Conservation (phyloP, 495 filamentous ascomycete genomes). For the Hamigera avellanea region DNA sequence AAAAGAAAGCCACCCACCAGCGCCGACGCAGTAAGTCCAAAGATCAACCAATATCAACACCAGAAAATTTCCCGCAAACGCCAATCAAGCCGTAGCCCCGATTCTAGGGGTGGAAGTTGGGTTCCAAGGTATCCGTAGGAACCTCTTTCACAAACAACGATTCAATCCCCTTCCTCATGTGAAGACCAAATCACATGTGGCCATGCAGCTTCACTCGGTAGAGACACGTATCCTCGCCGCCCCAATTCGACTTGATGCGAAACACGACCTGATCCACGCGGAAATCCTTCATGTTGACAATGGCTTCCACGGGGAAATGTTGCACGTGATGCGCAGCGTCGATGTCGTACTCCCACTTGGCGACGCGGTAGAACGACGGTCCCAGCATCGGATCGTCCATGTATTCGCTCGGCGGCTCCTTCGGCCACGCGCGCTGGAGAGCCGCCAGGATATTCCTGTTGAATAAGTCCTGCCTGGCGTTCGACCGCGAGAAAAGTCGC, state of each 20-base stretch:
- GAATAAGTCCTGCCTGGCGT: background rate
- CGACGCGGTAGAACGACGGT: slow-evolving; percentile 31
- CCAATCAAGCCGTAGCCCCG: no score
- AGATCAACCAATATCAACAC: no score
- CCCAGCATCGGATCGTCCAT: slow-evolving; percentile 19
- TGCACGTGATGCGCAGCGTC: slow-evolving; percentile 21
- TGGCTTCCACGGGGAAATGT: slow-evolving; percentile 19
- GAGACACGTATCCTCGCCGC: slow-evolving; percentile 31
- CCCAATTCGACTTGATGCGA: slow-evolving; percentile 38
- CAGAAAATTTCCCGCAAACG: no score
- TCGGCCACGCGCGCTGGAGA: slow-evolving; percentile 16
- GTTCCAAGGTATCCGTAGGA: no score
- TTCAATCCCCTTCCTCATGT: no score
- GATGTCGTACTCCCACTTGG: slow-evolving; percentile 31
- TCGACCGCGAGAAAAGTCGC: background rate
- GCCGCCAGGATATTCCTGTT: slow-evolving; percentile 4
- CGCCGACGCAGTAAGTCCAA: no score
- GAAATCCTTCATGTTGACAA: slow-evolving; percentile 24
- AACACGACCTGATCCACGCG: slow-evolving; percentile 30
- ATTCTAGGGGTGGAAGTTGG: no score
- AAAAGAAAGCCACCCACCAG: no score
- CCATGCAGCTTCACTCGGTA: slow-evolving; percentile 36
- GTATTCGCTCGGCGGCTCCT: slow-evolving; percentile 17
- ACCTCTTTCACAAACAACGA: no score
- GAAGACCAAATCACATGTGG: slow-evolving; percentile 12